A percentile compares a stretch with the other conserved stretches of the same genome.
These are phyloP conservation scores for Maudiozyma pseudohumilis DNA, from an alignment of 805 yeast genomes.

Conservation along the genomic window DNA sequence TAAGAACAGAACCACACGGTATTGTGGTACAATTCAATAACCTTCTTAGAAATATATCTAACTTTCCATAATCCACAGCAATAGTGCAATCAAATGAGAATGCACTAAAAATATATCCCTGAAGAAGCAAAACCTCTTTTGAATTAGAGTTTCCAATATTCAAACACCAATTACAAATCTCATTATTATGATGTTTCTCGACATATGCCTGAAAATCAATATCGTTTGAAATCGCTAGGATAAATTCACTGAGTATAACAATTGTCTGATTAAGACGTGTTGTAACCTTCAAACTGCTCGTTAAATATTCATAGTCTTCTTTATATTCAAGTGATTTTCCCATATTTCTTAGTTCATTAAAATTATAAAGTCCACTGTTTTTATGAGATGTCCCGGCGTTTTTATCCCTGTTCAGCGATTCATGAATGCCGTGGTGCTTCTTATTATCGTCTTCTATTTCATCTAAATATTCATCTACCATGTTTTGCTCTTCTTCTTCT, in stretches of 20 bases:
- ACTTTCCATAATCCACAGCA: background rate
- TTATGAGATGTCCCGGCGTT: conserved; percentile 5
- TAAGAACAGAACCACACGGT: background rate
- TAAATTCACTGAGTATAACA: conserved; percentile 18
- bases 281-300: background rate
- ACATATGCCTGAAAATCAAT: conserved; percentile 12
- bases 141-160: conserved; percentile 1
- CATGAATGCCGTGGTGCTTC: background rate
- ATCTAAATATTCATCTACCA: conserved; percentile 7
- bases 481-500: conserved; percentile 8
- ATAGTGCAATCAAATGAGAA: background rate
- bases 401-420: background rate
- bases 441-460: conserved; percentile 4
- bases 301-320: conserved; percentile 31
- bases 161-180: conserved; percentile 20
- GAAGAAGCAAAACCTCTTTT: conserved; percentile 9
- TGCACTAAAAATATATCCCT: conserved; percentile 9
- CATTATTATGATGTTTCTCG: conserved; percentile 10
- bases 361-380: conserved; percentile 10
- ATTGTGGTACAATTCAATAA: background rate
- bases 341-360: conserved; percentile 22
- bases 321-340: conserved; percentile 29
- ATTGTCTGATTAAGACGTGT: conserved; percentile 3
- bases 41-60: background rate
- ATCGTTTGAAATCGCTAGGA: conserved; percentile 13